Percentiles rank a stretch among this genome's conserved stretches.
Evolutionary conservation across 495 filamentous ascomycete genomes (phyloP).

Genomic region (Schizothecium vesticola): DNA sequence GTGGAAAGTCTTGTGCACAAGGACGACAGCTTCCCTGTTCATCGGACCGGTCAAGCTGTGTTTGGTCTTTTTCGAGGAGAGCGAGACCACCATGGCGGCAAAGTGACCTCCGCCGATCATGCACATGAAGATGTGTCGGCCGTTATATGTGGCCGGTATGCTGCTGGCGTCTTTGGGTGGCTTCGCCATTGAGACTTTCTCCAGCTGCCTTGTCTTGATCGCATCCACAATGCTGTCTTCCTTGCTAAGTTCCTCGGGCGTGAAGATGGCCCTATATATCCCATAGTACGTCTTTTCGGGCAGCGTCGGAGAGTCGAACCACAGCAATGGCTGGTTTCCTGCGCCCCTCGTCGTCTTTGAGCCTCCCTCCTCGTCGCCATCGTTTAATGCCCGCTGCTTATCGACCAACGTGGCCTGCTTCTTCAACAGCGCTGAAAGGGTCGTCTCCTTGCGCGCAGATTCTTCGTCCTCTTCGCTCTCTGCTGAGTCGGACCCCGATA

Average conservation of each 20-base stretch:
- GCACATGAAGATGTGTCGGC: conserved; percentile 86
- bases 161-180: conserved; percentile 44
- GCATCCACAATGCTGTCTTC: conserved; percentile 58
- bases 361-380: conserved; percentile 40
- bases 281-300: conserved; percentile 77
- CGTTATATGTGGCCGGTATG: conserved; percentile 45
- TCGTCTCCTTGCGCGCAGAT: conserved; percentile 49
- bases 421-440: conserved; percentile 67
- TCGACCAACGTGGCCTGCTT: conserved; percentile 70
- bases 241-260: conserved; percentile 59
- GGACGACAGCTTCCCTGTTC: conserved; percentile 73
- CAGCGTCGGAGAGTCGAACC: conserved; percentile 72
- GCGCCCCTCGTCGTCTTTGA: conserved; percentile 42
- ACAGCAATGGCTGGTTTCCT: conserved; percentile 73
- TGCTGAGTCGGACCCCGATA: conserved; percentile 69
- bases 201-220: conserved; percentile 68
- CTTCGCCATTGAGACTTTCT: conserved; percentile 53
- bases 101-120: conserved; percentile 99
- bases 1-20: conserved; percentile 97
- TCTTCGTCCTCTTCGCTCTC: conserved; percentile 50
- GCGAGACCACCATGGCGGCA: conserved; percentile 88
- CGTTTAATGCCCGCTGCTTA: conserved; percentile 20
- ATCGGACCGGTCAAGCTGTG: conserved; percentile 55
- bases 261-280: conserved; percentile 79
- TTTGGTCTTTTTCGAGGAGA: conserved; percentile 73